Evolutionary conservation across 257 asterid species (phyloP), one percentile per base, ranked within the genome.

Genomic region (Vinca minor): DNA sequence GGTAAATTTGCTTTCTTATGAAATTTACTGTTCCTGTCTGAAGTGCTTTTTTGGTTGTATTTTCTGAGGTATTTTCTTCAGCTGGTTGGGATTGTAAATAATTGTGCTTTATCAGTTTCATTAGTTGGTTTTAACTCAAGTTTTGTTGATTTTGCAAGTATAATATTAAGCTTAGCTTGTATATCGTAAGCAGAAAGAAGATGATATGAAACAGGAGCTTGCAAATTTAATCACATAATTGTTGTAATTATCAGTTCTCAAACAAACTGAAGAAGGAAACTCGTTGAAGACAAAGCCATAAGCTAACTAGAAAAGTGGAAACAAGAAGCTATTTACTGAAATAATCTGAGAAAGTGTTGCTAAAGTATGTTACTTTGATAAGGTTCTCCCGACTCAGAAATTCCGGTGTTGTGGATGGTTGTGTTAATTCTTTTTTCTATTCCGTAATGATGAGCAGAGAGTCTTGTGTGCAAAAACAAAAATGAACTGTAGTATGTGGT

Each of bases 1-100:
- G 95, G 98, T 91, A 55, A n/a, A 6, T 12, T 36, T 35, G 46
- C 42, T 39, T 52, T 60, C 35, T 60, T 13, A 14, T 23, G 39
- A 42, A 25, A 1, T 44, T 12, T 3, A 2, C 32, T 20, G 2
- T 21, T 49, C 2, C 8, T 53, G 9, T 15, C 15, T 5, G 2
- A 5, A 21, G 17, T 52, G 12, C 69, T 46, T 67, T 6, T 23
- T 21, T 39, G 20, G 32, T 39, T 5, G 20, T 28, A 14, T 28
- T 29, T 34, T 5, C 1, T 20, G 15, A 0, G 41, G 41, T 12
- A 17, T 31, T 17, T 31, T 5, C 4, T 31, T 31, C 15, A 6
- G 25, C 62, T 56, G 21, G 13, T 29, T 15, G 23, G 29, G 25
- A 8, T 15, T 9, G 34, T 17, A 15, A 17, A 56, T 32, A 18